Conservation (phyloP, 1,284 basidiomycete genomes). For the Athelia psychrophila region DNA sequence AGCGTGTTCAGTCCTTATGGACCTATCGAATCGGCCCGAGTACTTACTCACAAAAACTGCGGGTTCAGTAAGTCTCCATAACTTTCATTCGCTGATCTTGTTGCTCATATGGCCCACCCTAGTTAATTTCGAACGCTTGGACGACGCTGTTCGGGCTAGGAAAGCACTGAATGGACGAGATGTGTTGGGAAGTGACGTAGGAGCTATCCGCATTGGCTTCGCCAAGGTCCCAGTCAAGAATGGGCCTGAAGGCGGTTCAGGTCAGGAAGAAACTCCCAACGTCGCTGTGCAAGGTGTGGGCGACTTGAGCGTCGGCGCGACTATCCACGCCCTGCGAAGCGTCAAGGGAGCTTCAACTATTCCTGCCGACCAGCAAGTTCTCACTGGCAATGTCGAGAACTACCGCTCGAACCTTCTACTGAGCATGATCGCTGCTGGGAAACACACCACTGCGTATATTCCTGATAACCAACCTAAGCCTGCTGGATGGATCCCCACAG, state of each 20-base stretch:
- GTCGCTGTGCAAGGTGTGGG: constrained; percentile 76
- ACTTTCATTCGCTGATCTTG: constrained; percentile 5
- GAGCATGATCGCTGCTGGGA: constrained; percentile 86
- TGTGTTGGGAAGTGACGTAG: constrained; percentile 92
- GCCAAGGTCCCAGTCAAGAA: constrained; percentile 93
- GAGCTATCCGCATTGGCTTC: constrained; percentile 94
- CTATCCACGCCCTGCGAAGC: constrained; percentile 79
- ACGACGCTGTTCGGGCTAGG: constrained; percentile 92
- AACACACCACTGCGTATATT: constrained; percentile 58
- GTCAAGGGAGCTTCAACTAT: constrained; percentile 87
- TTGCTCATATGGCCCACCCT: constrained; percentile 11
- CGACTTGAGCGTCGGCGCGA: constrained; percentile 78
- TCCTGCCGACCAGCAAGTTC: constrained; percentile 87
- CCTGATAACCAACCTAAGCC: constrained; percentile 56
- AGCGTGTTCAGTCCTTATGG: constrained; percentile 96
- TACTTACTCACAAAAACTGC: constrained; percentile 96
- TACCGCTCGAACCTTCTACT: constrained; percentile 89
- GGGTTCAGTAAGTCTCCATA: constrained; percentile 72
- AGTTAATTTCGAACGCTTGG: constrained; percentile 97
- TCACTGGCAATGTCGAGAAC: constrained; percentile 89
- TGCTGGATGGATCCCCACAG: constrained; percentile 61
- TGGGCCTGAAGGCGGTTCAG: constrained; percentile 60
- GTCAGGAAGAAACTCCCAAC: constrained; percentile 58
- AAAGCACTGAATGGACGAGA: constrained; percentile 95
- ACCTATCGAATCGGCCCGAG: constrained; percentile 93